Evolutionary conservation across 345 rosid species (phyloP).

Genomic region (Salix purpurea): DNA sequence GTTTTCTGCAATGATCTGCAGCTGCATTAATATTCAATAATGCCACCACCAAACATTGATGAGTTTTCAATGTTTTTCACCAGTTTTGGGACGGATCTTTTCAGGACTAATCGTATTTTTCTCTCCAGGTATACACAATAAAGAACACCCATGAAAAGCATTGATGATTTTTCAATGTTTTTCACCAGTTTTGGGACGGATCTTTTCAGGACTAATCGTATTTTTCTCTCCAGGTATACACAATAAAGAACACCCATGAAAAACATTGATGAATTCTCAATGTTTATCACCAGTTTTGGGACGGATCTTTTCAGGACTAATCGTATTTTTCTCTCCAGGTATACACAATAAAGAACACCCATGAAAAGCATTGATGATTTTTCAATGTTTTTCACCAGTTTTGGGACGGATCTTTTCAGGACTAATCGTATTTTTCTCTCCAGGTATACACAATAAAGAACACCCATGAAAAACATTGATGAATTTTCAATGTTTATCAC

Average conservation of each 20-base stretch:
- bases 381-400: not conserved
- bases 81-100: not conserved
- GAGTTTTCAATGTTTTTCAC: not conserved
- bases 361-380: conserved; percentile 11
- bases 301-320: not conserved
- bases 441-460: conserved; percentile 34
- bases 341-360: conserved; percentile 37
- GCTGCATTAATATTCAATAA: not conserved
- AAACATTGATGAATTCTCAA: not conserved
- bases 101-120: conserved; percentile 32
- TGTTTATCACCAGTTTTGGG: not conserved
- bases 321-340: conserved; percentile 43
- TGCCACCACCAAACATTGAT: not conserved
- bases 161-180: not conserved
- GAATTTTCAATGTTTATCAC: not conserved
- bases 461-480: conserved; percentile 28
- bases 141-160: conserved; percentile 38
- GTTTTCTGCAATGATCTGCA: not conserved
- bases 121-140: conserved; percentile 33
- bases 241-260: conserved; percentile 40
- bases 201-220: conserved; percentile 21
- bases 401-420: not conserved
- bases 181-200: not conserved
- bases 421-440: conserved; percentile 40
- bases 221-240: conserved; percentile 38